Base-by-base conservation (phyloP, 306 rosid species). In the Rosa chinensis region DNA sequence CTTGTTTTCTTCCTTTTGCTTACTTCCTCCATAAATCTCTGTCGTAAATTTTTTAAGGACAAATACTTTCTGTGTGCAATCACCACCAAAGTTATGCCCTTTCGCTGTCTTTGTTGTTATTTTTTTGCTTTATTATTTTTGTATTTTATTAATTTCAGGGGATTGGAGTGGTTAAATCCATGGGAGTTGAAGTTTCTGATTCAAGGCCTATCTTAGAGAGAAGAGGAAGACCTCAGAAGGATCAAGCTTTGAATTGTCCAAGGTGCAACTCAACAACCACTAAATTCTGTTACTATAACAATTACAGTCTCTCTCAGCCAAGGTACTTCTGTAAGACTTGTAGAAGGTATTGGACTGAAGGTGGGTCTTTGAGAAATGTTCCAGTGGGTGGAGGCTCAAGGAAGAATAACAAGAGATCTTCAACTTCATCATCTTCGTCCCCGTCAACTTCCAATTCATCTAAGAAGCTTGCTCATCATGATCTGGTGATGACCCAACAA, bases 361-460 rank as follows among this genome's bases (percentile, higher is more conserved):
- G 99, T 76, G 99, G 99, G 4, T 93, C 99, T 28, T 78, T 96
- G 40, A 91, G 99, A 74, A 96, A 90, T 78, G 97, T 96, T 78
- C 99, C 99, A 10, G 99, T 96, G 1, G 99, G 99, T 76, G 99
- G 99, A 52, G 98, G 98, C 25, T 93, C 99, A 14, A 86, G 99
- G 84, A 95, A 95, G 84, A 96, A 58, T 28, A 58, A 93, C 91
- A 96, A 93, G 78, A 89, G 96, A 79, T 84, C 97, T 10, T 42
- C 85, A 16, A 55, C 84, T 17, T 37, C 86, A 1, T 20, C 85
- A 16, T 63, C 84, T 17, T 37, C 86, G 2, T 20, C 87, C 1
- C 48, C 87, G 4, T 79, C 95, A 78, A 1, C 92, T 21, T 5
- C 86, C 14, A 39, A 39, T 59, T 63, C 88, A 50, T 62, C 85